Conservation (phyloP, 805 yeast genomes). For the Candida quercuum region DNA sequence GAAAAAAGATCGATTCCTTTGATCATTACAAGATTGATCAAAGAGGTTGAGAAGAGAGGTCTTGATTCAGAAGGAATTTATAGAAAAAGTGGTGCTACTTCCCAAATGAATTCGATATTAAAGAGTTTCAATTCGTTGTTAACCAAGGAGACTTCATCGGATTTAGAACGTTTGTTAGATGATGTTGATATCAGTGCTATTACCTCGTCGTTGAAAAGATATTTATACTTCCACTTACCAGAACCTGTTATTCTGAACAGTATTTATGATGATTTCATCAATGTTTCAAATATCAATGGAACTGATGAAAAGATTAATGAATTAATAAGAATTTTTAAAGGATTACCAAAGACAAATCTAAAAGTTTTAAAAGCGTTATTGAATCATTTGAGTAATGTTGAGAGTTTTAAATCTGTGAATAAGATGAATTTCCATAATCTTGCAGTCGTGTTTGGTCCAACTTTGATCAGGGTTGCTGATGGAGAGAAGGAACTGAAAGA, state of each 20-base stretch:
- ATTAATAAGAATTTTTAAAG: slow-evolving; percentile 39
- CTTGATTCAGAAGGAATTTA: slow-evolving; percentile 81
- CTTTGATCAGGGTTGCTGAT: slow-evolving; percentile 70
- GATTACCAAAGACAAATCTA: slow-evolving; percentile 65
- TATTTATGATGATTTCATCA: slow-evolving; percentile 61
- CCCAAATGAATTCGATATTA: slow-evolving; percentile 29
- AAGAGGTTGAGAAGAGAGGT: slow-evolving; percentile 75
- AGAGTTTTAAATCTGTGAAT: slow-evolving; percentile 47
- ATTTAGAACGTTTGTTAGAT: slow-evolving; percentile 30
- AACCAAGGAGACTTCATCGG: slow-evolving; percentile 28
- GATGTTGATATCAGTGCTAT: slow-evolving; percentile 78
- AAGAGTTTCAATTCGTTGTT: slow-evolving; percentile 26
- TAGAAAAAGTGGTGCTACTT: slow-evolving; percentile 61
- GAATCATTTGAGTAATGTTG: slow-evolving; percentile 60
- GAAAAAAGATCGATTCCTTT: slow-evolving; percentile 67
- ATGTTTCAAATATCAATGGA: slow-evolving; percentile 35
- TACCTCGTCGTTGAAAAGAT: slow-evolving; percentile 81
- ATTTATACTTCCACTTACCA: slow-evolving; percentile 68
- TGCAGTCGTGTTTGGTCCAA: slow-evolving; percentile 93
- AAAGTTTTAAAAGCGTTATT: slow-evolving; percentile 51
- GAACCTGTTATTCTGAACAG: slow-evolving; percentile 77
- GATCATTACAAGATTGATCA: slow-evolving; percentile 64
- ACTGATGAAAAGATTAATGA: slow-evolving; percentile 27
- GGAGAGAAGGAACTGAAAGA: slow-evolving; percentile 83
- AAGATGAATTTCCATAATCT: slow-evolving; percentile 81